Percentiles rank a stretch among this genome's conserved stretches.
Conservation (phyloP, 306 rosid genomes). For the Myrica gale region DNA sequence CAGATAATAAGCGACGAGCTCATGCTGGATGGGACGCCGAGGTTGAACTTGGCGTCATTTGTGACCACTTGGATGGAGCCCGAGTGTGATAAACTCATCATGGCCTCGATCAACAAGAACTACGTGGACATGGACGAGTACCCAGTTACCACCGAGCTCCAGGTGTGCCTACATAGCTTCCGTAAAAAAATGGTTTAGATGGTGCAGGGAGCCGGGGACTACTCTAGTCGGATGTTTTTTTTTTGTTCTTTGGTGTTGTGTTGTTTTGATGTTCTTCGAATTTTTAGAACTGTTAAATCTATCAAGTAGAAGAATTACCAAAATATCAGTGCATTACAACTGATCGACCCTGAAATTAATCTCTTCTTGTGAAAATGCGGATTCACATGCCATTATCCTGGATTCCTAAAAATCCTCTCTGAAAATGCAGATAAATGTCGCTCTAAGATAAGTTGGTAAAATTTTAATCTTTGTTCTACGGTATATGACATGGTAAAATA, state of each 20-base stretch:
- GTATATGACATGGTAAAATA: too few relatives aligned
- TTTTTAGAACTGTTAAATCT: neutral
- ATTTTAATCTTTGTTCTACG: too few relatives aligned
- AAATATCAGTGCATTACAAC: neutral
- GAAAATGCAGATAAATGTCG: too few relatives aligned
- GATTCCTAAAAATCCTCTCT: neutral
- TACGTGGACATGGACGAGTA: constrained; percentile 95
- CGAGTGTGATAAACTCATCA: constrained; percentile 72
- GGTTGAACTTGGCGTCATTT: constrained; percentile 57
- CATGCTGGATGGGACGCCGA: constrained; percentile 50
- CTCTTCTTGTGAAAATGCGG: too few relatives aligned
- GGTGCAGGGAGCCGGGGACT: too few relatives aligned
- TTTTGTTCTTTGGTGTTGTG: neutral
- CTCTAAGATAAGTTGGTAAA: too few relatives aligned
- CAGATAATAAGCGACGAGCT: constrained; percentile 58
- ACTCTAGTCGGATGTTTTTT: too few relatives aligned
- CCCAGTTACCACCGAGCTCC: constrained; percentile 90
- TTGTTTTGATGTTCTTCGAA: too few relatives aligned
- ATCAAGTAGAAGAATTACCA: neutral
- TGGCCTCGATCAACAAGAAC: constrained; percentile 78
- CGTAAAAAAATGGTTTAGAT: neutral
- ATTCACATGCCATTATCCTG: too few relatives aligned
- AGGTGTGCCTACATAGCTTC: constrained; percentile 32
- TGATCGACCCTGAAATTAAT: neutral
- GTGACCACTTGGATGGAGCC: constrained; percentile 77